A percentile compares a stretch with the other conserved stretches of the same genome.
Conservation (phyloP, 1,284 basidiomycete genomes). For the Schizophyllum amplum region DNA sequence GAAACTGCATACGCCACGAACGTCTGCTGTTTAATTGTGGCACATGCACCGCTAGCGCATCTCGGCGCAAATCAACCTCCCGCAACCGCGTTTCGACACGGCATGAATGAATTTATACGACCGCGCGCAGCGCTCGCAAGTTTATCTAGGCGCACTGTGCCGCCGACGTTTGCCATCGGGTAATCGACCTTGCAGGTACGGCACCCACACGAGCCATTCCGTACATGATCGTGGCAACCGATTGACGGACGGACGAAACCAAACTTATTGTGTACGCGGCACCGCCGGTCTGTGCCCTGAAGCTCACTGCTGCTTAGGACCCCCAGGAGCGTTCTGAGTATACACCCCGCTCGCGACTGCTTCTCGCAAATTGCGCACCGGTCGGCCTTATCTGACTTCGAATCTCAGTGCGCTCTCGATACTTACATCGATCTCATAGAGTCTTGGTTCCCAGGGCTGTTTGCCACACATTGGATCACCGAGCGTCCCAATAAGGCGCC, state of each 20-base stretch:
- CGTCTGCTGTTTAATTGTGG: not conserved
- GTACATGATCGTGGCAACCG: not conserved
- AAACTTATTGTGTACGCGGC: not conserved
- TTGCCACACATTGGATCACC: not conserved
- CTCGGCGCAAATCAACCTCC: not conserved
- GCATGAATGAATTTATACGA: not conserved
- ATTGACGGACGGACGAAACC: not conserved
- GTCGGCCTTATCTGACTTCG: not conserved
- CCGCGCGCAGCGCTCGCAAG: no score
- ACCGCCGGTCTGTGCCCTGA: not conserved
- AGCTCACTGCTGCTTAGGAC: not conserved
- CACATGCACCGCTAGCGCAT: not conserved
- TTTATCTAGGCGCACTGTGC: not conserved
- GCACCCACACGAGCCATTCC: not conserved
- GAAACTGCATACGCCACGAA: no score
- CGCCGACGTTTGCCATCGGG: not conserved
- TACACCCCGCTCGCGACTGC: not conserved
- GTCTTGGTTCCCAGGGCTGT: not conserved
- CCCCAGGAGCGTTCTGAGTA: not conserved
- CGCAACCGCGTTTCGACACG: not conserved
- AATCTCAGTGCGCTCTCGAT: not conserved
- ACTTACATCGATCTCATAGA: not conserved
- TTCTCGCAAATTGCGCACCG: not conserved
- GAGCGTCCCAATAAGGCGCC: not conserved
- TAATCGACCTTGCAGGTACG: not conserved